Percentiles rank a stretch among this genome's conserved stretches.
Conservation (phyloP, 805 yeast genomes). For the Spencermartinsiella europaea region DNA sequence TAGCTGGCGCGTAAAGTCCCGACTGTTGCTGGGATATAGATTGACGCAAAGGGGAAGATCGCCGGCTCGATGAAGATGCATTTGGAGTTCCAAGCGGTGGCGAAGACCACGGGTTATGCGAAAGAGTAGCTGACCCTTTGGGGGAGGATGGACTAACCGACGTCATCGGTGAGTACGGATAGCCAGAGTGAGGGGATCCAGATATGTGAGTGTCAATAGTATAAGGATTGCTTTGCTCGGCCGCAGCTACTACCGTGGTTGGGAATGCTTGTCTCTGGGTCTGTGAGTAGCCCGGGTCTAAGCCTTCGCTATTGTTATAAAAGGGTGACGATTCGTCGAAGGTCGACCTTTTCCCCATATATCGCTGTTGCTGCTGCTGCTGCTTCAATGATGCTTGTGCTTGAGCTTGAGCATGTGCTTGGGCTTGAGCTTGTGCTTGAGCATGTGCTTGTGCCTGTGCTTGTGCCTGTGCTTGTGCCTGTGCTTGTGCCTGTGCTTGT, state of each 20-base stretch:
- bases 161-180: slow-evolving; percentile 12
- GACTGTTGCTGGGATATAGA: not conserved
- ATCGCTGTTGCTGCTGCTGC: not conserved
- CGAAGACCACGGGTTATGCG: slow-evolving; percentile 15
- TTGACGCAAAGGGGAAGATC: not conserved
- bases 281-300: not conserved
- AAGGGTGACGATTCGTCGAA: not conserved
- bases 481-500: not conserved
- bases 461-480: not conserved
- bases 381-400: not conserved
- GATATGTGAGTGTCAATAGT: not conserved
- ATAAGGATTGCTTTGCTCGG: not conserved
- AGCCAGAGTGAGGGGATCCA: not conserved
- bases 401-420: not conserved
- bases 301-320: not conserved
- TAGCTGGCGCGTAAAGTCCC: slow-evolving; percentile 5
- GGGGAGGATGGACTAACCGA: slow-evolving; percentile 10
- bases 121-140: not conserved
- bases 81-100: slow-evolving; percentile 18
- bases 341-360: not conserved
- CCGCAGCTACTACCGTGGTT: not conserved
- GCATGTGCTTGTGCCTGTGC: not conserved
- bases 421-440: not conserved
- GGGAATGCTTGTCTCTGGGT: not conserved
- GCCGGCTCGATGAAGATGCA: not conserved